phyloP scores from a whole-genome alignment of 495 filamentous ascomycete genomes.

The Aspergillus indologenus region DNA sequence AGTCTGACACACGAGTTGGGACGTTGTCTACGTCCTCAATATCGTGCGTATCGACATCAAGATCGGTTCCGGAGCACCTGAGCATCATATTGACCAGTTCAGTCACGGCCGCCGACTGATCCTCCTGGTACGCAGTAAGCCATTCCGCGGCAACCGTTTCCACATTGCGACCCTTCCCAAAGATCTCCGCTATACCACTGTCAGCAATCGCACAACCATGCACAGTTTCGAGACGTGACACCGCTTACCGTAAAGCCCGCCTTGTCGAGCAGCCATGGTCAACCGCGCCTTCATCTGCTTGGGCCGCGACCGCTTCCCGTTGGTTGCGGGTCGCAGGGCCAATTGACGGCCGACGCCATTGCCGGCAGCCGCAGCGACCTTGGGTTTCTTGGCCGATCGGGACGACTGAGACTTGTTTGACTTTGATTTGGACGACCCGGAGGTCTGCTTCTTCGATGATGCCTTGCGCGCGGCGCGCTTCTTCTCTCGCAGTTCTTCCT shows the following conservation, averaged over 20 bases:
- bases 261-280: slow-evolving; percentile 60
- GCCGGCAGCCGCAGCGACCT: slow-evolving; percentile 48
- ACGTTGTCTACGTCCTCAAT: slow-evolving; percentile 82
- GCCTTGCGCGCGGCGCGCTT: slow-evolving; percentile 44
- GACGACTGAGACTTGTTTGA: slow-evolving; percentile 20
- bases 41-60: slow-evolving; percentile 70
- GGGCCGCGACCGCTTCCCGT: slow-evolving; percentile 41
- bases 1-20: slow-evolving; percentile 63
- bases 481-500: slow-evolving; percentile 63
- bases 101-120: slow-evolving; percentile 65
- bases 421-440: slow-evolving; percentile 32
- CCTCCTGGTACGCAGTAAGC: slow-evolving; percentile 67
- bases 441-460: slow-evolving; percentile 61
- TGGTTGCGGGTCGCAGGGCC: slow-evolving; percentile 48
- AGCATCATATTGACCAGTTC: slow-evolving; percentile 89
- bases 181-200: slow-evolving; percentile 64
- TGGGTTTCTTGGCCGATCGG: slow-evolving; percentile 47
- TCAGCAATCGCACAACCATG: slow-evolving; percentile 20
- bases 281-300: slow-evolving; percentile 58
- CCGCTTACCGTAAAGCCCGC: slow-evolving; percentile 72
- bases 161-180: slow-evolving; percentile 62
- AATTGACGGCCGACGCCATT: slow-evolving; percentile 55
- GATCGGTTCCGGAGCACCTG: slow-evolving; percentile 73
- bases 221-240: not conserved
- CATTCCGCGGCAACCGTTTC: slow-evolving; percentile 80